These are phyloP conservation scores for Cydonia oblonga DNA, from an alignment of 331 rosid species.

Conservation along the genomic window DNA sequence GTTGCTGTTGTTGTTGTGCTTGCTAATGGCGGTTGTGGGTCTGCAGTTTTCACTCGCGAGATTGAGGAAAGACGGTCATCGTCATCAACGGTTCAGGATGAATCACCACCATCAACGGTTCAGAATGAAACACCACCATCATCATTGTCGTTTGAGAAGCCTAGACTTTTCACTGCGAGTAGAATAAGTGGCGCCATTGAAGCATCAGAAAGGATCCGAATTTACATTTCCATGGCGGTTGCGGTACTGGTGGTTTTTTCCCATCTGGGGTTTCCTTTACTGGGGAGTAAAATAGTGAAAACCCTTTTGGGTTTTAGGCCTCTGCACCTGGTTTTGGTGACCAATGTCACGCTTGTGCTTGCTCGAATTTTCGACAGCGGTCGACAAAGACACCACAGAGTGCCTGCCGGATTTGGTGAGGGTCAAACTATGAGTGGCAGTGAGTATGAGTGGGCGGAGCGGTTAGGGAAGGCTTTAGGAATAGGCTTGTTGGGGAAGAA, in stretches of 20 bases:
- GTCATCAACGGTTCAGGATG: slow-evolving; percentile 10
- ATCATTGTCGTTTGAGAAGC: too few relatives aligned
- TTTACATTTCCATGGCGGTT: slow-evolving; percentile 34
- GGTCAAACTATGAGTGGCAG: not conserved
- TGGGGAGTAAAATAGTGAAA: slow-evolving; percentile 27
- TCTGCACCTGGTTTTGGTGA: slow-evolving; percentile 47
- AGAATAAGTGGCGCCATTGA: slow-evolving; percentile 42
- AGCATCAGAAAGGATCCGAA: slow-evolving; percentile 39
- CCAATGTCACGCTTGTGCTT: slow-evolving; percentile 52
- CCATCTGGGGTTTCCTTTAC: slow-evolving; percentile 37
- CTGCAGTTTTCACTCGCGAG: slow-evolving; percentile 30
- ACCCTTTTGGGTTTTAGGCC: slow-evolving; percentile 40
- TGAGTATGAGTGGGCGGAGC: slow-evolving; percentile 27
- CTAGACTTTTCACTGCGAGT: slow-evolving; percentile 20
- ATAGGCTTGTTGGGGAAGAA: slow-evolving; percentile 32
- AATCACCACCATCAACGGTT: not conserved
- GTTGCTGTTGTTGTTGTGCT: not conserved
- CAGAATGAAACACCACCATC: not conserved
- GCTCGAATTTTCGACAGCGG: slow-evolving; percentile 22
- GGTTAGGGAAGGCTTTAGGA: slow-evolving; percentile 39
- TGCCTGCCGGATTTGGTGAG: slow-evolving; percentile 8
- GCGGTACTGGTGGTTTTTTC: slow-evolving; percentile 51
- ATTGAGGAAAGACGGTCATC: not conserved
- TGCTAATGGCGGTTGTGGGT: not conserved
- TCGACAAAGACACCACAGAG: slow-evolving; percentile 9